Evolutionary conservation across 371 early-diverging fungal species (phyloP).

Genomic region (Mucor lusitanicus): DNA sequence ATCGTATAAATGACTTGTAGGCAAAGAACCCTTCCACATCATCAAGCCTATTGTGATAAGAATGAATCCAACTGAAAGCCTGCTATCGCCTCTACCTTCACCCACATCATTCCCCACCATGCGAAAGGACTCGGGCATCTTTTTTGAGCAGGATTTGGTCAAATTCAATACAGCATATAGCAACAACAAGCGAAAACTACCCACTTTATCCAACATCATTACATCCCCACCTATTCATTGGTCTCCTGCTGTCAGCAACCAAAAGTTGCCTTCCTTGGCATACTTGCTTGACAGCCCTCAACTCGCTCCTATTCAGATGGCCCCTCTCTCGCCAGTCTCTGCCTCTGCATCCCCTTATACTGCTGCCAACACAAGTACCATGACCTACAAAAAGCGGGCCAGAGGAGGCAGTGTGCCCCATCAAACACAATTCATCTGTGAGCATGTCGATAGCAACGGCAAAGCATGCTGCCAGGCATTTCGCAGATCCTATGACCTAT

Average conservation of each 20-base stretch:
- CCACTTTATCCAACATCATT: constrained; percentile 3
- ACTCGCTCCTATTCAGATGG: constrained; percentile 7
- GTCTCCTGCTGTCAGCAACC: neutral
- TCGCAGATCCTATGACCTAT: constrained; percentile 46
- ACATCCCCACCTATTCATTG: neutral
- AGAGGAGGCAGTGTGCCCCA: neutral
- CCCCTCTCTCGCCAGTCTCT: neutral
- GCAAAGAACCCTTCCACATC: neutral
- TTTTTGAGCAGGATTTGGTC: constrained; percentile 11
- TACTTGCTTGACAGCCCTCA: neutral
- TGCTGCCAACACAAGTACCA: too few species aligned
- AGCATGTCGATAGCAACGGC: constrained; percentile 26
- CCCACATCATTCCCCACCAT: neutral
- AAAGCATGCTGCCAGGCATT: constrained; percentile 40
- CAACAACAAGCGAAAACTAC: constrained; percentile 2
- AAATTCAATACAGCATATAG: neutral
- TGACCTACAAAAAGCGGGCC: neutral
- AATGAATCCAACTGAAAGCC: neutral
- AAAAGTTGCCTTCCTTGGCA: neutral
- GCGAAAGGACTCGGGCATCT: constrained; percentile 39
- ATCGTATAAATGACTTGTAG: neutral
- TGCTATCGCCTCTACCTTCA: neutral
- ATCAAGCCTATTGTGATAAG: neutral
- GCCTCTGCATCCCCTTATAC: neutral
- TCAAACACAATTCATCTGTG: constrained; percentile 31